These are phyloP conservation scores for Rhizophagus prolifer DNA, from an alignment of 192 early-diverging fungal genomes.

Conservation along the genomic window DNA sequence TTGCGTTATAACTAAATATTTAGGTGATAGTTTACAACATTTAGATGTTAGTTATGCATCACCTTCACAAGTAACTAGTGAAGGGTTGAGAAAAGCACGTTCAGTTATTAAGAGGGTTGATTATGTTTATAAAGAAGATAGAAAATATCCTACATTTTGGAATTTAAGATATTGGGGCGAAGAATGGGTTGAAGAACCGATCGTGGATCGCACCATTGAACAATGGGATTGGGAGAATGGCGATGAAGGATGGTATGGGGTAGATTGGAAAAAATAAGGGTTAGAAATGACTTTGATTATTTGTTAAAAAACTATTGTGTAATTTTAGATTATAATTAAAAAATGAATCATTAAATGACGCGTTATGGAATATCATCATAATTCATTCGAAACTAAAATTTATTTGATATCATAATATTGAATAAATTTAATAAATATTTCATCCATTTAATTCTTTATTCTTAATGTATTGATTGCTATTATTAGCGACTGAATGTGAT, in stretches of 20 bases:
- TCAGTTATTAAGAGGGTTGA: background rate
- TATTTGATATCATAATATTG: no score
- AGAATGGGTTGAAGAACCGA: constrained; percentile 7
- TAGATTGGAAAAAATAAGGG: background rate
- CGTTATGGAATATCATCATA: no score
- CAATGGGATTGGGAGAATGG: background rate
- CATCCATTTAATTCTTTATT: background rate
- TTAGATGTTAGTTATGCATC: background rate
- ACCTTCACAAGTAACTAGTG: background rate
- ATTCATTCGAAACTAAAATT: no score
- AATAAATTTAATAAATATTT: background rate
- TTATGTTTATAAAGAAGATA: constrained; percentile 2
- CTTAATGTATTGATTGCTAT: background rate
- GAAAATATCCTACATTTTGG: constrained; percentile 1
- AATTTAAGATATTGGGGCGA: constrained; percentile 10
- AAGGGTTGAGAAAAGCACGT: background rate
- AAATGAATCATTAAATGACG: no score
- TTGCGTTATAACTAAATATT: background rate
- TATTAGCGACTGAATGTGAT: background rate
- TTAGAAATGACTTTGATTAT: no score
- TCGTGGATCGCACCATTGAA: background rate
- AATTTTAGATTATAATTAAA: no score
- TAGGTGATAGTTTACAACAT: background rate
- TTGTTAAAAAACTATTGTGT: no score
- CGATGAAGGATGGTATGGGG: background rate